Base-by-base conservation (phyloP, 202 grass and related monocot genomes). In the Schoenoplectus triqueter region DNA sequence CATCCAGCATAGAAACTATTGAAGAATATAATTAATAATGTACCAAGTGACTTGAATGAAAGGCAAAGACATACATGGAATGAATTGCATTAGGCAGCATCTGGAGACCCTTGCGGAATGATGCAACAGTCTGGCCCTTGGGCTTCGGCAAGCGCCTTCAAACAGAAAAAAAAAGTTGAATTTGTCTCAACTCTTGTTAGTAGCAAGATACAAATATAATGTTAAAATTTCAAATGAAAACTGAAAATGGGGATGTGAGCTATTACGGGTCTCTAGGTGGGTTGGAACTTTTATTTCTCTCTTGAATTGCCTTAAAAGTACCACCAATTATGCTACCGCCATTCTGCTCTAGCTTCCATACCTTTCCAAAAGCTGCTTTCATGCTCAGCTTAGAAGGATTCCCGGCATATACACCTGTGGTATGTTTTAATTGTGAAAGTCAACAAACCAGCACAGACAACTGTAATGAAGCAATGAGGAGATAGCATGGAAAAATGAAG, bases 311-410 rank as follows among this genome's bases (percentile, higher is more conserved):
- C 79, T 95, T 98, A 65, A 98, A 92, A 76, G 91, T 91, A 86
- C 93, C 96, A 78, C 96, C 90, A 90, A 98, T 94, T 84, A 95
- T 95, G 66, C 90, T 95, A 83, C 91, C 91, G 5, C 96, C 90
- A 82, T 82, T 86, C 70, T 95, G 84, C 86, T 98, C 95, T n/a
- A 98, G 61, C 57, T 87, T 86, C 90, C 96, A 98, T 3, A 98
- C 91, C 79, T 92, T 98, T 73, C 93, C 96, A 83, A 98, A 98
- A 64, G 96, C 96, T 84, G 93, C 96, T 82, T 91, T 95, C 96
- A 98, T 95, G 64, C 93, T 95, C 78, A 98, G 93, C 82, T 92
- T 95, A 3, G 93, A 74, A 82, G 93, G 93, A 88, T 98, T 91
- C 76, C 96, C 93, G 42, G 96, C 96, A 87, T 98, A 95, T 4